Evolutionary conservation across 2,329 filamentous ascomycete species (phyloP), one percentile per base, ranked within the genome.

Genomic region (Neonectria sp.): DNA sequence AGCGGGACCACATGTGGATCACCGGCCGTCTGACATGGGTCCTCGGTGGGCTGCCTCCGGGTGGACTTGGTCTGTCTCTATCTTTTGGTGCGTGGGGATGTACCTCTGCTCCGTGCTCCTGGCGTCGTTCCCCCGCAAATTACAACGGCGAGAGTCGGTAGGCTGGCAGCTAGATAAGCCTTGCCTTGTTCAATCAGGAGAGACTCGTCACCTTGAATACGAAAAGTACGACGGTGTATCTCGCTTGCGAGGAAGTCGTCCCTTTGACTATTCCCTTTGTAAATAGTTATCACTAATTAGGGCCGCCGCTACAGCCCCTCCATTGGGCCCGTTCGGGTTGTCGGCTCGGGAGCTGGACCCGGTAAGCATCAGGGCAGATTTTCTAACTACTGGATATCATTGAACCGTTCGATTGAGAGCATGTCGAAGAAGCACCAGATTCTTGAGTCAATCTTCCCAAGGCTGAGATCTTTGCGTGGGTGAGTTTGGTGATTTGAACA

Each of bases 31-130:
- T 51, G 27, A 46, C 56, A 17, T 45, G 46, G 51, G 51, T 40
- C 4, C 6, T 33, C 2, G 17, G 52, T 49, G 25, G 15, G 55
- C 52, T 69, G 49, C 57, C 67, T 69, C 64, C 52, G 48, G 7
- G 15, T 15, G 35, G 49, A 51, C 43, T 46, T 25, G 21, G 9
- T 25, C 43, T 2, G 8, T 46, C 21, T 5, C n/a, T 21, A 21
- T 8, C 31, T 33, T 33, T 33, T 11, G 31, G 31, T 31, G 6
- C 29, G 29, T 9, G 29, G 8, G 29, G 6, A 21, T 8, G 11
- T 12, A 46, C 43, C 8, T 46, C 45, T 8, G 43, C 43, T 46
- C 43, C 43, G 43, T 46, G 35, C 6, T 37, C n/a, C 24, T 46
- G 45, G 56, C 12, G 55, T 21, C 60, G 51, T 43, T 51, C 52